These are phyloP conservation scores for Effrenium voratum DNA, from an alignment of 73 alveolate genomes.

Conservation along the genomic window DNA sequence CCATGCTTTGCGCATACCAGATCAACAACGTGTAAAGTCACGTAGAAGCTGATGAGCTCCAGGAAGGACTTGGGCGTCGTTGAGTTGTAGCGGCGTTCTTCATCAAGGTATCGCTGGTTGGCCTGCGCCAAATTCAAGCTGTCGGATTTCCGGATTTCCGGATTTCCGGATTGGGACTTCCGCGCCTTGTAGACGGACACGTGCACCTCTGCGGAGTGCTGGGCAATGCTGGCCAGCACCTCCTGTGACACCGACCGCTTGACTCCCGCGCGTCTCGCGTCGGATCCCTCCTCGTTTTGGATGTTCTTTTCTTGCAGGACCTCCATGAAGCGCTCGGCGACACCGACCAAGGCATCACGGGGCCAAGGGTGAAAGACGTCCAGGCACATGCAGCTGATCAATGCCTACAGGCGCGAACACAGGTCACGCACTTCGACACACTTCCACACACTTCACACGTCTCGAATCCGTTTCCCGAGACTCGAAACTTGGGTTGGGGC, in stretches of 20 bases:
- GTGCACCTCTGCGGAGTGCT: slow-evolving; percentile 96
- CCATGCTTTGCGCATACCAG: too few relatives aligned
- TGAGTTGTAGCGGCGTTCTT: slow-evolving; percentile 98
- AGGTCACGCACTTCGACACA: background rate
- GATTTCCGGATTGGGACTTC: background rate
- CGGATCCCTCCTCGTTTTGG: slow-evolving; percentile 25
- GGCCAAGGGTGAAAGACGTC: slow-evolving; percentile 99
- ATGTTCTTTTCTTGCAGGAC: slow-evolving; percentile 31
- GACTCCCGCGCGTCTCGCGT: background rate
- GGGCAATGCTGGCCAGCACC: slow-evolving; percentile 30
- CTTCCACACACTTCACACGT: too few relatives aligned
- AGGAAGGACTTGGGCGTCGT: slow-evolving; percentile 99
- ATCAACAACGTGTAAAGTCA: slow-evolving; percentile 72
- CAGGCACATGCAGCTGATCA: slow-evolving; percentile 98
- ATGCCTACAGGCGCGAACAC: slow-evolving; percentile 94
- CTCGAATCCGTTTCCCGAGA: background rate
- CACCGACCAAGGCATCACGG: slow-evolving; percentile 99
- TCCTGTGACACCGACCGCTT: background rate
- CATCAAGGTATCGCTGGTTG: slow-evolving; percentile 97
- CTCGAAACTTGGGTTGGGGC: too few relatives aligned
- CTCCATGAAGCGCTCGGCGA: slow-evolving; percentile 95
- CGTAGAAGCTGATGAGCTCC: slow-evolving; percentile 99
- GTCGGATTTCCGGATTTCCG: background rate
- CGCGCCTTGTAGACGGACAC: slow-evolving; percentile 98
- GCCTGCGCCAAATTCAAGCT: slow-evolving; percentile 96